Evolutionary conservation across 352 stramenopile species (phyloP).

Genomic region (Phytopythium litorale): DNA sequence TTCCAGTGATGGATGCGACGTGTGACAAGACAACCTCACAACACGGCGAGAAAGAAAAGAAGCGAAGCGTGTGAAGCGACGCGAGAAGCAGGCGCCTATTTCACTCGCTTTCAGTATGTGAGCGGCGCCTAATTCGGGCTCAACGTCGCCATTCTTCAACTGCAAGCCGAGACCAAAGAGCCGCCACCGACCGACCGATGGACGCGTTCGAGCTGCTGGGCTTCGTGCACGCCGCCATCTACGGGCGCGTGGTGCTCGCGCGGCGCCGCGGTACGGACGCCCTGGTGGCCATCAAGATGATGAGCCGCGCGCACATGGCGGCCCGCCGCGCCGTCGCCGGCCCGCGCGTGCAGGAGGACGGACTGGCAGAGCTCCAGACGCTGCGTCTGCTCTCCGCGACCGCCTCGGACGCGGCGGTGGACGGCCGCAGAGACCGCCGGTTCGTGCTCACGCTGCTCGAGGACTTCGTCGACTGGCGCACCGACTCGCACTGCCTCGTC

Average conservation of each 20-base stretch:
- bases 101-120: not conserved
- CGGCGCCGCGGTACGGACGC: conserved; percentile 24
- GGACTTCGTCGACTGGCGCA: conserved; percentile 44
- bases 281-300: conserved; percentile 57
- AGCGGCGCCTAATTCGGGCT: not conserved
- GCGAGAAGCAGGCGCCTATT: not conserved
- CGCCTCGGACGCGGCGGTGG: not conserved
- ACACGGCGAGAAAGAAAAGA: not conserved
- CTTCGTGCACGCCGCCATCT: conserved; percentile 47
- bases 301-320: conserved; percentile 56
- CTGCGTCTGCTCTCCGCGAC: conserved; percentile 28
- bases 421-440: conserved; percentile 14
- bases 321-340: conserved; percentile 37
- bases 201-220: conserved; percentile 41
- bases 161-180: not conserved
- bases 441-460: conserved; percentile 40
- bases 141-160: conserved; percentile 1
- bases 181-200: conserved; percentile 17
- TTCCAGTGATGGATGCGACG: not conserved
- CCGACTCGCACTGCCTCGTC: conserved; percentile 49
- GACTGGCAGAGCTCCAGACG: conserved; percentile 34
- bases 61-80: not conserved
- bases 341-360: conserved; percentile 37
- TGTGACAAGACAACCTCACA: not conserved
- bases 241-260: conserved; percentile 43